Percentiles rank a stretch among this genome's conserved stretches.
These are phyloP conservation scores for Flammula alnicola DNA, from an alignment of 1,284 basidiomycete genomes.

Conservation along the genomic window DNA sequence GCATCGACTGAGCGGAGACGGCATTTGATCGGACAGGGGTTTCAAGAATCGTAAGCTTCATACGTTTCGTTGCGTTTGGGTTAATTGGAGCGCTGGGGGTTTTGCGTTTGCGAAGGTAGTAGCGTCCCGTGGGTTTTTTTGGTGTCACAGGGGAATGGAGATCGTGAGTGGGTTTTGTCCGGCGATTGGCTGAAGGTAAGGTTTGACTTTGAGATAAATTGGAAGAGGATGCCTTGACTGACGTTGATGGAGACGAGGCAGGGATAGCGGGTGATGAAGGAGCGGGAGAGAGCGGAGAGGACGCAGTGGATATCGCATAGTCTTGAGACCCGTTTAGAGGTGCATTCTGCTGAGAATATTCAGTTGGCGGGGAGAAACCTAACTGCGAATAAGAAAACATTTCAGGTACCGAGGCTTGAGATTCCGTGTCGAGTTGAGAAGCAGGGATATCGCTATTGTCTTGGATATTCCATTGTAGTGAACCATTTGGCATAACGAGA, in stretches of 20 bases:
- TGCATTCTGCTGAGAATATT: not conserved
- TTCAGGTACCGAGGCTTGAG: too few relatives aligned
- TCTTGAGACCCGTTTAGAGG: not conserved
- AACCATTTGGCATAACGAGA: slow-evolving; percentile 57
- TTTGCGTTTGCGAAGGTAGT: slow-evolving; percentile 4
- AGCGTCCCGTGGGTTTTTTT: not conserved
- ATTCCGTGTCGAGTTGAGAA: too few relatives aligned
- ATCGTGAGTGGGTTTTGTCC: too few relatives aligned
- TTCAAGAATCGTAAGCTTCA: not conserved
- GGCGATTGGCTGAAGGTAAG: too few relatives aligned
- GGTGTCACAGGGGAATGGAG: not conserved
- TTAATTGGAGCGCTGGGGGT: not conserved
- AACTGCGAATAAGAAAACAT: too few relatives aligned
- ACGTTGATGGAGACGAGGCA: not conserved
- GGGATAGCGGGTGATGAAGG: not conserved
- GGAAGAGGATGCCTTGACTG: too few relatives aligned
- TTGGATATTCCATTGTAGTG: slow-evolving; percentile 47
- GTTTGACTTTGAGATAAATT: too few relatives aligned
- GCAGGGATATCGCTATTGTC: slow-evolving; percentile 38
- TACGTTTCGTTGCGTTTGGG: not conserved
- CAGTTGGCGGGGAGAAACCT: too few relatives aligned
- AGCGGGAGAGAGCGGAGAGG: slow-evolving; percentile 15
- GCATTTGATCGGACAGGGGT: too few relatives aligned
- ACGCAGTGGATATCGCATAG: slow-evolving; percentile 26
- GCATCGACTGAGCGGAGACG: too few relatives aligned